Conservation (phyloP, 1,139 yeast genomes). For the Hanseniaspora sp. region DNA sequence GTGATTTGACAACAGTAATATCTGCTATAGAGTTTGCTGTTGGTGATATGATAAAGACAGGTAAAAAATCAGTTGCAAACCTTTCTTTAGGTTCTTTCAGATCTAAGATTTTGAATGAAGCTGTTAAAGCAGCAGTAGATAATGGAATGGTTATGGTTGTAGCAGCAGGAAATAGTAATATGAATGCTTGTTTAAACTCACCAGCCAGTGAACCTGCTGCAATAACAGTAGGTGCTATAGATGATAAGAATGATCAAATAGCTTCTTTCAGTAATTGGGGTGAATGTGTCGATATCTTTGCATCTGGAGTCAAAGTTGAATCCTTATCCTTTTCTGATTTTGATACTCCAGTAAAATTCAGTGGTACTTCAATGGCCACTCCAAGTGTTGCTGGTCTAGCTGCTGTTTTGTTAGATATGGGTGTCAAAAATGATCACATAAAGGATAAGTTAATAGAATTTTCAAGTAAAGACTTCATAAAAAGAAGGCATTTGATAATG, state of each 20-base stretch:
- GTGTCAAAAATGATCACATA: slow-evolving; percentile 38
- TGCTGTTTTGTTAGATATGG: slow-evolving; percentile 54
- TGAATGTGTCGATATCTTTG: slow-evolving; percentile 69
- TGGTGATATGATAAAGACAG: slow-evolving; percentile 40
- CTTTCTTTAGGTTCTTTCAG: slow-evolving; percentile 65
- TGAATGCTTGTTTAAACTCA: slow-evolving; percentile 65
- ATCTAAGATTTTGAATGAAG: slow-evolving; percentile 56
- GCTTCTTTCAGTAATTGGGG: slow-evolving; percentile 86
- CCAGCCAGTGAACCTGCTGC: slow-evolving; percentile 69
- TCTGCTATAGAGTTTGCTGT: slow-evolving; percentile 64
- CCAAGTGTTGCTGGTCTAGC: slow-evolving; percentile 69
- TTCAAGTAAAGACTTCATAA: slow-evolving; percentile 32
- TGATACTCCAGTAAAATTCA: slow-evolving; percentile 31
- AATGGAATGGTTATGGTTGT: slow-evolving; percentile 71
- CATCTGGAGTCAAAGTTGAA: slow-evolving; percentile 60
- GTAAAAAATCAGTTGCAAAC: slow-evolving; percentile 56
- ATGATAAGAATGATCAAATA: slow-evolving; percentile 54
- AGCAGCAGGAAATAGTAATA: slow-evolving; percentile 78
- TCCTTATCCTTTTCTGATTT: slow-evolving; percentile 26
- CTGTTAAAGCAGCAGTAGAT: slow-evolving; percentile 57
- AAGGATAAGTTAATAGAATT: slow-evolving; percentile 33
- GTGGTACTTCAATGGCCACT: slow-evolving; percentile 86
- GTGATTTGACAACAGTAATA: slow-evolving; percentile 55
- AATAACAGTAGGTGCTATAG: slow-evolving; percentile 78
- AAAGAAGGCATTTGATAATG: slow-evolving; percentile 30